These are phyloP conservation scores for Capsella rubella DNA, from an alignment of 441 rosid species.

Conservation along the genomic window DNA sequence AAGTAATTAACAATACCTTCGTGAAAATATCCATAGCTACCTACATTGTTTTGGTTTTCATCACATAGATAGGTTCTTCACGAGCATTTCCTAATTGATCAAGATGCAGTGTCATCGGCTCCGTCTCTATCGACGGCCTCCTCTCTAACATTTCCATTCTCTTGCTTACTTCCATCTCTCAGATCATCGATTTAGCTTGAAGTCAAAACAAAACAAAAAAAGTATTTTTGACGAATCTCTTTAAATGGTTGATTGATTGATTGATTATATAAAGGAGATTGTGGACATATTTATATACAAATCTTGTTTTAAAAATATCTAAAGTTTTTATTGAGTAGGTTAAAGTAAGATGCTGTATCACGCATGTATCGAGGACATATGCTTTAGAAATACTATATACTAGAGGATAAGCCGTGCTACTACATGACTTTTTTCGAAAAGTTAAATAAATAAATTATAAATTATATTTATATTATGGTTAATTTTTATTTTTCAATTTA, in stretches of 20 bases:
- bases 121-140: conserved; percentile 43
- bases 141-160: conserved; percentile 41
- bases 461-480: too few relatives aligned
- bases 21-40: conserved; percentile 45
- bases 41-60: conserved; percentile 36
- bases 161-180: conserved; percentile 35
- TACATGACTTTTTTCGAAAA: too few relatives aligned
- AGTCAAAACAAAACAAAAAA: background rate
- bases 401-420: too few relatives aligned
- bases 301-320: background rate
- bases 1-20: conserved; percentile 26
- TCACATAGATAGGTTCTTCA: conserved; percentile 37
- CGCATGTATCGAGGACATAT: background rate
- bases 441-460: too few relatives aligned
- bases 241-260: background rate
- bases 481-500: too few relatives aligned
- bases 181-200: background rate
- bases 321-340: background rate
- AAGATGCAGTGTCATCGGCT: conserved; percentile 43
- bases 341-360: background rate
- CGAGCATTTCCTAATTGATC: conserved; percentile 39
- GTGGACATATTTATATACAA: conserved; percentile 1
- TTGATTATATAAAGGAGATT: background rate
- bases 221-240: background rate
- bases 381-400: too few relatives aligned